Evolutionary conservation across 1,139 yeast genomes (phyloP).

Genomic region (Candida tropicalis): DNA sequence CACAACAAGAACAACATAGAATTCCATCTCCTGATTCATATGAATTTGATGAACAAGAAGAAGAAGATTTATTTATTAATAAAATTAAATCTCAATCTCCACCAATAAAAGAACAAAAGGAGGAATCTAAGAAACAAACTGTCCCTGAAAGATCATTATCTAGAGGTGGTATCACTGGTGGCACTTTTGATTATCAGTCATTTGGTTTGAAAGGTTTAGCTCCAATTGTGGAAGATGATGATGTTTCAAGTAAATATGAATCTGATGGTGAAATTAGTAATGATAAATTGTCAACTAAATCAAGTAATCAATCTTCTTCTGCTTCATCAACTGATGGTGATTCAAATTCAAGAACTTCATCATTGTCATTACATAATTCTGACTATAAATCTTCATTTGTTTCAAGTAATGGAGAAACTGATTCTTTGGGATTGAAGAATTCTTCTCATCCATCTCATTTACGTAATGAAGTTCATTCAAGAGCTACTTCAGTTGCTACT

Average conservation of each 20-base stretch:
- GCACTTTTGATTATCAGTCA: conserved; percentile 30
- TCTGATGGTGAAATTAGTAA: conserved; percentile 27
- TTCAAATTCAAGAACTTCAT: conserved; percentile 32
- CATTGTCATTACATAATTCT: conserved; percentile 46
- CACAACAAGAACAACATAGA: too few species aligned
- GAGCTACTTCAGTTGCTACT: conserved; percentile 12
- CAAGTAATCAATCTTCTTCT: conserved; percentile 5
- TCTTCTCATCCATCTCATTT: conserved; percentile 8
- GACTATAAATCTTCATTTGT: conserved; percentile 34
- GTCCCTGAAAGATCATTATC: conserved; percentile 17
- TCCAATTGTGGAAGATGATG: conserved; percentile 43
- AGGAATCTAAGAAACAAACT: conserved; percentile 10
- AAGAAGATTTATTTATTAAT: conserved; percentile 11
- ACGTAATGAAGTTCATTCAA: conserved; percentile 8
- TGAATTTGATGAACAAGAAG: conserved; percentile 18
- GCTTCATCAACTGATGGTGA: conserved; percentile 6
- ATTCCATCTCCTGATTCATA: conserved; percentile 17
- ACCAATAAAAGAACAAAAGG: not conserved
- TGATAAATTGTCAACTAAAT: conserved; percentile 22
- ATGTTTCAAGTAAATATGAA: conserved; percentile 39
- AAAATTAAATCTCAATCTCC: conserved; percentile 7
- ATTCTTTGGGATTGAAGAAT: conserved; percentile 7
- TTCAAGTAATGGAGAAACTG: conserved; percentile 20
- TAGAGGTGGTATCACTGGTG: conserved; percentile 16
- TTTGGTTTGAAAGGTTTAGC: conserved; percentile 42